Evolutionary conservation across 176 grass and related monocot genomes (phyloP), one percentile per base, ranked within the genome.

Genomic region (Guadua angustifolia): DNA sequence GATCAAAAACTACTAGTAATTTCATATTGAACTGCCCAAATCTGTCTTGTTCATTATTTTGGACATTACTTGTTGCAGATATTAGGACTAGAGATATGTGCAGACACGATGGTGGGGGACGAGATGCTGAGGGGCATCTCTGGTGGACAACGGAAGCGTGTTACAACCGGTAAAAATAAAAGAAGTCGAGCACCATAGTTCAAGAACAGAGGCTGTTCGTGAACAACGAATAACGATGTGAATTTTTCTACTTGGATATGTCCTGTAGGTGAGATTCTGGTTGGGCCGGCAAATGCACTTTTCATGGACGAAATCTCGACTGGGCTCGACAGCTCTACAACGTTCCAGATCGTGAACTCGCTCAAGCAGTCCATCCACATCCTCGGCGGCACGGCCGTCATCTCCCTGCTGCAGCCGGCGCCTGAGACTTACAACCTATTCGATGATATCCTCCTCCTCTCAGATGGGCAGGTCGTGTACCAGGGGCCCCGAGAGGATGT

Each of bases 81-180:
- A 72, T 84, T 98, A 82, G 95, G 95, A 73, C 61, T 95, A 76
- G 91, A 98, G 9, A 77, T 92, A 10, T 98, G 95, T 44, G 93
- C 93, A 38, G 95, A 98, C 78, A 98, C 95, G 0, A 87, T 98
- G 93, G 91, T 98, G 38, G 95, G 95, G 16, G 82, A 98, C 73
- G 95, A 95, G 43, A 88, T 98, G 95, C 61, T 93, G 38, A 91
- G 95, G 79, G 95, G 95, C 11, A 90, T 98, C 50, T 98, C 95
- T 9, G 95, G 95, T 74, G 95, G 95, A 56, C 93, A 98, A 78
- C 78, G 40, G 32, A 98, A 98, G 73, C 93, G 95, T 65, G 93
- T 98, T 21, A 98, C 95, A 2, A 98, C 95, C 32, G 95, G 95
- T 97, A 91, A 73, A 42, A 42, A 42, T 9, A 8, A 42, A 1